Conservation (phyloP, 179 eudicot species). For the Beta corolliflora region DNA sequence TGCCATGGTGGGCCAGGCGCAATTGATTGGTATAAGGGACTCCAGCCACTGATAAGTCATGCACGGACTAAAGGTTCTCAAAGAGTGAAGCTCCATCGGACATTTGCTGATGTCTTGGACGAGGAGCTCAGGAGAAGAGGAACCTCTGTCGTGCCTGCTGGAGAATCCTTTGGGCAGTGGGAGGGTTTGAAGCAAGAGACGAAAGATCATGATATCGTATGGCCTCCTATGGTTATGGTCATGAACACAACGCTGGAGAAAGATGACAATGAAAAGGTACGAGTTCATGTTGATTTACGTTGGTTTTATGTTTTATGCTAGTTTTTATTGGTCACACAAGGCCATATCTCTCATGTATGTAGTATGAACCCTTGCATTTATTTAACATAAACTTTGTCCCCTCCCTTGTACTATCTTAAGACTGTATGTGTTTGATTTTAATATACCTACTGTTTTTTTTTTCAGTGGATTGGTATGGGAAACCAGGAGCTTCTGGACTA, state of each 20-base stretch:
- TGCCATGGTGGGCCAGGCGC: slow-evolving; percentile 93
- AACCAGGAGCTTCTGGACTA: slow-evolving; percentile 75
- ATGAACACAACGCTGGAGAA: slow-evolving; percentile 67
- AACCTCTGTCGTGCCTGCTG: slow-evolving; percentile 58
- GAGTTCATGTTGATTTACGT: background rate
- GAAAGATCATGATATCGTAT: slow-evolving; percentile 55
- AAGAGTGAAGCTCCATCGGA: slow-evolving; percentile 68
- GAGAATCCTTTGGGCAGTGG: slow-evolving; percentile 65
- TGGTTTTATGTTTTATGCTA: background rate
- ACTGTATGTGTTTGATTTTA: background rate
- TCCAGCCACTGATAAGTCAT: slow-evolving; percentile 64
- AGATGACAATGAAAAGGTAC: slow-evolving; percentile 73
- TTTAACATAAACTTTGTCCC: background rate
- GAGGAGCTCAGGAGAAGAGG: slow-evolving; percentile 75
- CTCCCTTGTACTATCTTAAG: background rate
- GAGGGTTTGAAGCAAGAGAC: slow-evolving; percentile 41
- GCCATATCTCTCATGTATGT: background rate
- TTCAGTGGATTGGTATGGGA: slow-evolving; percentile 90
- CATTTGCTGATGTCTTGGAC: slow-evolving; percentile 63
- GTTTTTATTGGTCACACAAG: background rate
- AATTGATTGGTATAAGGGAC: slow-evolving; percentile 74
- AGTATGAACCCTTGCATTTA: background rate
- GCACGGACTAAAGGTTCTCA: slow-evolving; percentile 69
- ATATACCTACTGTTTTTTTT: slow-evolving; percentile 3
- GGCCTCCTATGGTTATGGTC: slow-evolving; percentile 91